Percentiles rank a stretch among this genome's conserved stretches.
phyloP scores from a whole-genome alignment of 805 yeast genomes.

The Candida berthetii region DNA sequence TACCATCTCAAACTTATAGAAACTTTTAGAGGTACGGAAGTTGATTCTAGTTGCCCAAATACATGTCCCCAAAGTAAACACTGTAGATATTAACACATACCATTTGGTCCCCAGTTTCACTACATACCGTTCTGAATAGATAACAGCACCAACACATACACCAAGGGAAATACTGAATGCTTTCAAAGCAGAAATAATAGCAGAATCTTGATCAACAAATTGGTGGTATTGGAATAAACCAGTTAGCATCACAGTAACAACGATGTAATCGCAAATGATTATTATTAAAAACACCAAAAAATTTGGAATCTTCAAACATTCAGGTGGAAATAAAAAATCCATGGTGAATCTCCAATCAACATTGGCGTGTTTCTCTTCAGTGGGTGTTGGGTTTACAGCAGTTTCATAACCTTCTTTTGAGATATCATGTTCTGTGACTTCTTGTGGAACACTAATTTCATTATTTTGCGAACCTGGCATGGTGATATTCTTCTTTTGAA shows the following conservation, averaged over 20 bases:
- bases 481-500: too few species aligned
- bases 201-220: conserved; percentile 19
- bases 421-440: not conserved
- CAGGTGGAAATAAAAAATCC: conserved; percentile 22
- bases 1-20: conserved; percentile 25
- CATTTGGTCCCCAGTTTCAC: conserved; percentile 17
- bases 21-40: conserved; percentile 9
- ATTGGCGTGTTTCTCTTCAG: too few species aligned
- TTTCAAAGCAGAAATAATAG: conserved; percentile 30
- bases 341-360: conserved; percentile 10
- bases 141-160: conserved; percentile 19
- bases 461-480: too few species aligned
- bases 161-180: conserved; percentile 27
- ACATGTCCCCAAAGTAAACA: conserved; percentile 11
- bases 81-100: conserved; percentile 8
- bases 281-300: too few species aligned
- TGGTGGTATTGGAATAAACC: conserved; percentile 21
- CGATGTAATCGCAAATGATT: conserved; percentile 15
- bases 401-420: too few species aligned
- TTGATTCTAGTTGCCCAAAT: conserved; percentile 20
- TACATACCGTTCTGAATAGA: conserved; percentile 16
- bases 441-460: conserved; percentile 1
- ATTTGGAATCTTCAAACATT: conserved; percentile 20
- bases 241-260: conserved; percentile 15
- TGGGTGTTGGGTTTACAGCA: too few species aligned